Base-by-base conservation (phyloP, 2,329 filamentous ascomycete genomes). In the Fonsecaea pugnacius region DNA sequence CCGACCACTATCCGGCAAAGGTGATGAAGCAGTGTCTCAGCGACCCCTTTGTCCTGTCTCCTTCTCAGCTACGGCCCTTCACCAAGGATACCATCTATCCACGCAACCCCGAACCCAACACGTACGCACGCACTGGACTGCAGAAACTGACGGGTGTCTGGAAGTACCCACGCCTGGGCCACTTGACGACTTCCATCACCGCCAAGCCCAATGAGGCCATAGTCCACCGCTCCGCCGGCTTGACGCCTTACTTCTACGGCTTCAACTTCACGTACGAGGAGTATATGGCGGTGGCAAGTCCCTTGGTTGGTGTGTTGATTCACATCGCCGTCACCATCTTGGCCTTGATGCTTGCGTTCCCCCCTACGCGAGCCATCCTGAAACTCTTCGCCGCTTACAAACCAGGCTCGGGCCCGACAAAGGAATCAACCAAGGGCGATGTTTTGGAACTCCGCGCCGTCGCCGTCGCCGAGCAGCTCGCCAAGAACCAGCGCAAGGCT, bases 141-240 rank as follows among this genome's bases (percentile, higher is more conserved):
- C 75, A 78, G 71, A 74, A 73, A 66, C 64, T 83, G 8, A 77
- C 85, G 10, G 86, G 86, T 10, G 77, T 85, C 12, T 81, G 82
- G 58, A 76, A 77, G 16, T 78, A 86, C 35, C 80, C 80, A 16
- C 85, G 85, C 63, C 78, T 89, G 3, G 87, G 87, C n/a, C 77
- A 80, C 1, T 78, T 88, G 53, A 85, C 85, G 7, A 83, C 81
- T 43, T 84, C 82, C 10, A 73, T 84, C 0, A 80, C 82, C 68
- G 83, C 80, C 1, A 73, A 78, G 8, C 79, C 82, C 8, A 86
- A 89, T 66, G 76, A 79, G 40, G 80, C 83, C 35, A 83, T 87
- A 63, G 83, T 88, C 30, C 82, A 88, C 70, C 82, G 86, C 62
- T 85, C 81, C 51, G 87, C 85, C 78, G 84, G 83, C 9, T 74